Evolutionary conservation across 352 stramenopile genomes (phyloP).

Genomic region (Pythium vanterpoolii): DNA sequence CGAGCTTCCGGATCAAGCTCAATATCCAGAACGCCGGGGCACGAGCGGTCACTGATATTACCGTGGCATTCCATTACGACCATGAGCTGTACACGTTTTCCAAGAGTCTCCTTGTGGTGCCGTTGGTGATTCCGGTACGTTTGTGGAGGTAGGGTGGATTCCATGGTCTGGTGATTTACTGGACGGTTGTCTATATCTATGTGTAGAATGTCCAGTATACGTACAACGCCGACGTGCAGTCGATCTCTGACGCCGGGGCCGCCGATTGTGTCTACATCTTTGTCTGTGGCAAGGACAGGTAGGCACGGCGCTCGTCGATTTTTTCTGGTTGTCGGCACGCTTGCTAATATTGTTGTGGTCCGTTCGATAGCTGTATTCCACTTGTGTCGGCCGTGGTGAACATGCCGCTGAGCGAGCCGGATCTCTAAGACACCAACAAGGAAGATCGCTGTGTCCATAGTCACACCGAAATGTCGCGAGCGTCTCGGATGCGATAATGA

Average conservation of each 20-base stretch:
- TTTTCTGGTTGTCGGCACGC: background rate
- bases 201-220: constrained; percentile 75
- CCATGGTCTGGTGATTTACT: background rate
- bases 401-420: constrained; percentile 76
- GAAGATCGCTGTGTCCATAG: background rate
- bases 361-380: constrained; percentile 53
- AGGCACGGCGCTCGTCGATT: background rate
- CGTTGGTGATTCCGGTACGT: constrained; percentile 69
- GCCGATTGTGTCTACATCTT: constrained; percentile 81
- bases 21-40: constrained; percentile 75
- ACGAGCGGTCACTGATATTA: constrained; percentile 62
- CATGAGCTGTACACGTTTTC: constrained; percentile 64
- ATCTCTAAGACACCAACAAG: constrained; percentile 28
- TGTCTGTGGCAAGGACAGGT: constrained; percentile 83
- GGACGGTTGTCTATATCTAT: background rate
- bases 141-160: background rate
- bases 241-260: constrained; percentile 58
- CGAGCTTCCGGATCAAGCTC: constrained; percentile 80
- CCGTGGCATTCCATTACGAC: constrained; percentile 75
- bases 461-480: background rate
- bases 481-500: background rate
- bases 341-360: background rate
- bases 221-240: constrained; percentile 69
- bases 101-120: constrained; percentile 64
- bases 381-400: constrained; percentile 78